Evolutionary conservation across 1,139 yeast genomes (phyloP), one percentile per base, ranked within the genome.

Genomic region (Kluyveromyces sp.): DNA sequence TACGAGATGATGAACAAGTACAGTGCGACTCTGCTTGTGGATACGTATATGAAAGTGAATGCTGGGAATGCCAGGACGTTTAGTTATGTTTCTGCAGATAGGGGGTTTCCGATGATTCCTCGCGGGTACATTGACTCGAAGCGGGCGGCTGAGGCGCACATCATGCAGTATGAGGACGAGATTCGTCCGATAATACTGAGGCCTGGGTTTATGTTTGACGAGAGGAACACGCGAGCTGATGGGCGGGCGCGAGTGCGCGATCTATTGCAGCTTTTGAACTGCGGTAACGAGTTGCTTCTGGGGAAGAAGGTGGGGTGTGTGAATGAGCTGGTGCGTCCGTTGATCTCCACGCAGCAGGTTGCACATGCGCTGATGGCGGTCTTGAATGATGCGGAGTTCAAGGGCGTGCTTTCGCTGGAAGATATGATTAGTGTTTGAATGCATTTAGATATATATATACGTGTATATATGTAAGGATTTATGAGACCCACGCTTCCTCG

Each of bases 171-270:
- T 3, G 49, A 60, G 39, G 56, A 67, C 2, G 65, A 66, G 6
- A 67, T 87, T 21, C 72, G 94, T 48, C 68, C 83, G 0, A 78
- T 88, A 2, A 63, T 83, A 25, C 55, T 85, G 63, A 72, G 96
- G 51, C 96, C 97, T 0, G 94, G 95, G 0, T 78, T 87, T 53
- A 83, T 89, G 92, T 83, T 70, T 58, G 94, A 86, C 58, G 77
- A 69, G 41, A 55, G 66, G 8, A 69, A 66, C 6, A 50, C 51
- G 7, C 49, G 65, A 43, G 56, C 66, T 28, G 64, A 60, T 42
- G 46, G 69, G 15, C 64, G 79, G 50, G 50, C 65, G 1, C 52
- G 54, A 6, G 44, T 74, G 30, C 68, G 66, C 41, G 52, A 54
- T 26, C 56, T 62, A 2, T 57, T 72, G 30, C 66, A 70, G 45